phyloP scores from a whole-genome alignment of 345 rosid species.

The Linum usitatissimum region DNA sequence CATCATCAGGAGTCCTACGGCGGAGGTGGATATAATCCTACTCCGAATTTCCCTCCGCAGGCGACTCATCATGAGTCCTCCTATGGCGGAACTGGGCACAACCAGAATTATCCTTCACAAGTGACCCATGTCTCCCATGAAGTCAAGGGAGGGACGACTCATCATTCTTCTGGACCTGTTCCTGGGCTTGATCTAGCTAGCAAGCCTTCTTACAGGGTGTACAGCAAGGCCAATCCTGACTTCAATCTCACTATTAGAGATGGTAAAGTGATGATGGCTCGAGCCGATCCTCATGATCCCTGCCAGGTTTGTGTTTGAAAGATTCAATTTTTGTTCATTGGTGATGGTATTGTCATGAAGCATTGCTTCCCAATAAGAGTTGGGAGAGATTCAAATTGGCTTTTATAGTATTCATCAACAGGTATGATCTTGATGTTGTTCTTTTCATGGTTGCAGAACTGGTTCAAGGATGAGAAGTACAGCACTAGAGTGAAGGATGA shows the following conservation, averaged over 20 bases:
- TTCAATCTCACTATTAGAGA: slow-evolving; percentile 48
- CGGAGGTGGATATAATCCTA: neutral
- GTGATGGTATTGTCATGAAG: neutral
- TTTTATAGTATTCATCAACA: no score
- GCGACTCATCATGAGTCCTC: slow-evolving; percentile 26
- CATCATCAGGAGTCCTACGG: slow-evolving; percentile 13
- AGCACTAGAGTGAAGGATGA: slow-evolving; percentile 73
- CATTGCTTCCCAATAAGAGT: no score
- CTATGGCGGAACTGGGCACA: neutral
- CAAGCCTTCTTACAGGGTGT: slow-evolving; percentile 44
- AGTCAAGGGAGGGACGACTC: slow-evolving; percentile 14
- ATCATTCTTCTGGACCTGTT: slow-evolving; percentile 23
- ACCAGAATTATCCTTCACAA: slow-evolving; percentile 26
- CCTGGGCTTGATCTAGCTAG: slow-evolving; percentile 30
- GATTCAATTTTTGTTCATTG: neutral
- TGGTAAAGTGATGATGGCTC: slow-evolving; percentile 53
- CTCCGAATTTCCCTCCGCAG: slow-evolving; percentile 26
- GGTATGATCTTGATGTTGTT: neutral
- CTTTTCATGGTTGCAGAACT: slow-evolving; percentile 32
- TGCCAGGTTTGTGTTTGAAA: slow-evolving; percentile 34
- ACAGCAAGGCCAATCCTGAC: slow-evolving; percentile 49
- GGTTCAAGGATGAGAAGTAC: slow-evolving; percentile 85
- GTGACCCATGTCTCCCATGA: slow-evolving; percentile 40
- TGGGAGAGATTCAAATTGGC: no score
- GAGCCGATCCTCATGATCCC: slow-evolving; percentile 41